Base-by-base conservation (phyloP, 2,329 filamentous ascomycete genomes). In the Mycosphaerella sp. region DNA sequence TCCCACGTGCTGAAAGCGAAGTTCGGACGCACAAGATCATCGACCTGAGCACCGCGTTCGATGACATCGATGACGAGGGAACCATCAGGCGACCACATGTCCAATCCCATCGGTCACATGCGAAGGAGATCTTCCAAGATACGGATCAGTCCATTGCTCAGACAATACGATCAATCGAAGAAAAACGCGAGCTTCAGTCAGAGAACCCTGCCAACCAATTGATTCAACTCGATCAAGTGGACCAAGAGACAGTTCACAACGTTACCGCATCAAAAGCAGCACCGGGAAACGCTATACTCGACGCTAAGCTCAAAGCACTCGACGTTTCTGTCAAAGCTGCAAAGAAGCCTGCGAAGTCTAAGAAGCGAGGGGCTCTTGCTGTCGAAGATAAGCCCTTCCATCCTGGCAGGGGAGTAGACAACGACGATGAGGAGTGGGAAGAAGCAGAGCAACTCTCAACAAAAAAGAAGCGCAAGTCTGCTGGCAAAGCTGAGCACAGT, bases 391-490 rank as follows among this genome's bases (percentile, higher is more conserved):
- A 43, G 21, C 9, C 43, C 14, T 57, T 46, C 47, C 21, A 21
- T 4, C 54, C 54, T 8, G 51, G 42, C 7, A 53, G 40, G 36
- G 39, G 29, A 26, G 45, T 54, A 9, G 31, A 59, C 55, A 26
- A 56, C 49, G 51, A 64, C 58, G 61, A 68, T 55, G 54, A 69
- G 47, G 51, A 50, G 10, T 64, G 65, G 41, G 64, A 56, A 54
- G 55, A 62, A 6, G 50, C 59, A 23, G 56, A 62, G 2, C 56
- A 60, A 12, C 48, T 49, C 31, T 59, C 51, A 8, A 52, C 56
- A 7, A 67, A 62, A 60, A 69, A 69, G 61, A 67, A 66, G 56
- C 66, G 66, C 58, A 68, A 66, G 59, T 65, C 65, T 4, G 45
- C 50, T 8, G 59, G 59, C 48, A 61, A 63, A 48, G 26, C 54